Conservation (phyloP, 1,284 basidiomycete species). For the Afroboletus lepidellus region DNA sequence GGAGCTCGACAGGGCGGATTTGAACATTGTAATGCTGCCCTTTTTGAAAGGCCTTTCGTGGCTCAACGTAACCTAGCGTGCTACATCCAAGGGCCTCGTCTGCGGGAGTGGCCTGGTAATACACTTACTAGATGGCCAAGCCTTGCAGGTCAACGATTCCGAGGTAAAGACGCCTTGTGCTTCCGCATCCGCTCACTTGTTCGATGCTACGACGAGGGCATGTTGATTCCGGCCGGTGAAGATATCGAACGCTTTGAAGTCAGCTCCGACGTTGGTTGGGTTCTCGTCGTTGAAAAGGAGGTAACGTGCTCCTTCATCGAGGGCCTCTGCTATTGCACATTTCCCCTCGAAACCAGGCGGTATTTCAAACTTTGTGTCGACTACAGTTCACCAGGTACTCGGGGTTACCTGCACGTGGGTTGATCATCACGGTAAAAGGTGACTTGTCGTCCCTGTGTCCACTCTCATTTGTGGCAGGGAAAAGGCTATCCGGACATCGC, state of each 20-base stretch:
- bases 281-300: slow-evolving; percentile 91
- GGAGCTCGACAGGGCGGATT: slow-evolving; percentile 65
- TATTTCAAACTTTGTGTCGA: slow-evolving; percentile 80
- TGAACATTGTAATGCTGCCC: slow-evolving; percentile 66
- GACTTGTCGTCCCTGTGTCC: background rate
- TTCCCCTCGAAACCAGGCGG: slow-evolving; percentile 53
- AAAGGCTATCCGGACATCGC: slow-evolving; percentile 94
- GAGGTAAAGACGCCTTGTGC: slow-evolving; percentile 44
- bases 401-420: slow-evolving; percentile 53
- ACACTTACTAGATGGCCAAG: slow-evolving; percentile 54
- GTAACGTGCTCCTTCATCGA: slow-evolving; percentile 37
- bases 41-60: background rate
- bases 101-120: slow-evolving; percentile 66
- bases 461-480: slow-evolving; percentile 52
- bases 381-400: slow-evolving; percentile 50
- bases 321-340: background rate
- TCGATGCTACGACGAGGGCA: slow-evolving; percentile 45
- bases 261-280: slow-evolving; percentile 59
- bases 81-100: slow-evolving; percentile 84
- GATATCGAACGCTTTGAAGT: slow-evolving; percentile 62
- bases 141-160: slow-evolving; percentile 48
- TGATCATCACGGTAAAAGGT: slow-evolving; percentile 64
- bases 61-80: slow-evolving; percentile 52
- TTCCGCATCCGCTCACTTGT: background rate
- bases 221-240: slow-evolving; percentile 74